A percentile compares a stretch with the other conserved stretches of the same genome.
Conservation (phyloP, 2,329 filamentous ascomycete species). For the Penicillium sp. region DNA sequence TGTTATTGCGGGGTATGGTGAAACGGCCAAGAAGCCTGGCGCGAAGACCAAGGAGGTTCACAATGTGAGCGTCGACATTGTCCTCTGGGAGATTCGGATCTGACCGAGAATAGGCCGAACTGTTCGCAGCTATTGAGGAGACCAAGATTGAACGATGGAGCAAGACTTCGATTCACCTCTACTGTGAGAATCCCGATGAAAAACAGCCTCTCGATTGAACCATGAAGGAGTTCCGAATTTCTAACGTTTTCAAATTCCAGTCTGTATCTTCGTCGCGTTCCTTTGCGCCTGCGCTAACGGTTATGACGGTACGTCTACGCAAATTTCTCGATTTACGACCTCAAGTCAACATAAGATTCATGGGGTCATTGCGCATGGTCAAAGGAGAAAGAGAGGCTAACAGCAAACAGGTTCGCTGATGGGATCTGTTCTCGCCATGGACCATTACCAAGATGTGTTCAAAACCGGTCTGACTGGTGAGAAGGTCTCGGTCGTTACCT, state of each 20-base stretch:
- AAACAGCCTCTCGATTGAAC: neutral
- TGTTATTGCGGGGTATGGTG: conserved; percentile 25
- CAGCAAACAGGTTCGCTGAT: conserved; percentile 34
- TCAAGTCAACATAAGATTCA: neutral
- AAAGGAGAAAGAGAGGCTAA: neutral
- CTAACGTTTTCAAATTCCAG: conserved; percentile 36
- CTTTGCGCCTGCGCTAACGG: conserved; percentile 41
- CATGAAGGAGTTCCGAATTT: neutral
- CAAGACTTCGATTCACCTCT: conserved; percentile 34
- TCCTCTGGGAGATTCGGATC: neutral
- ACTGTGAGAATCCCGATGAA: conserved; percentile 30
- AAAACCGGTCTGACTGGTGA: conserved; percentile 44
- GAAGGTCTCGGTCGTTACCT: conserved; percentile 47
- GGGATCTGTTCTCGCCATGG: conserved; percentile 37
- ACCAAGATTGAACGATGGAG: conserved; percentile 46
- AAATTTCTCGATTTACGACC: too few species aligned
- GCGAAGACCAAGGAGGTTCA: conserved; percentile 49
- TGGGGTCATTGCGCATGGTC: neutral
- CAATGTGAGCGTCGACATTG: conserved; percentile 41
- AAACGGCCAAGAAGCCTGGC: conserved; percentile 32
- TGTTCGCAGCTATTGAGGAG: conserved; percentile 54
- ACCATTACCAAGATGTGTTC: conserved; percentile 46
- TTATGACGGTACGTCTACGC: conserved; percentile 31
- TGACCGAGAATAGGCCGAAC: conserved; percentile 47
- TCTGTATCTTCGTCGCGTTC: conserved; percentile 49